phyloP scores from a whole-genome alignment of 164 flowering plant genomes.

The Paratinospora sagittata region DNA sequence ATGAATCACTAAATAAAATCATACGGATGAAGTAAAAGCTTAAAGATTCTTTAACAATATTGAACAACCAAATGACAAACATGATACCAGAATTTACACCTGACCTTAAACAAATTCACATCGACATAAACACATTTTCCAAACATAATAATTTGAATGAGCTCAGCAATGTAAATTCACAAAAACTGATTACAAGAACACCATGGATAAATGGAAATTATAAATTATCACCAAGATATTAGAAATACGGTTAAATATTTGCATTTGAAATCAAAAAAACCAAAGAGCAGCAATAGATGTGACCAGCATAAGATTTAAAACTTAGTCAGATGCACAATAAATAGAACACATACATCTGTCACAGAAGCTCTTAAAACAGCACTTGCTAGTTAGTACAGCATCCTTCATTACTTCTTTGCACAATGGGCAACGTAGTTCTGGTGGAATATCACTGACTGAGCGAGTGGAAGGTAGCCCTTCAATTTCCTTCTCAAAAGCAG shows the following conservation, averaged over 20 bases:
- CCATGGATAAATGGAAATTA: background rate
- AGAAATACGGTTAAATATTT: background rate
- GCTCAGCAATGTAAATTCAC: background rate
- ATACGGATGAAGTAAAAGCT: background rate
- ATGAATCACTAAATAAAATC: background rate
- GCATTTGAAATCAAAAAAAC: background rate
- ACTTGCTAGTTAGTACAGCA: slow-evolving; percentile 96
- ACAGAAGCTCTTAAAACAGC: slow-evolving; percentile 92
- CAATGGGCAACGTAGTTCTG: slow-evolving; percentile 85
- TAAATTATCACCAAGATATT: background rate
- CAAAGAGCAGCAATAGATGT: background rate
- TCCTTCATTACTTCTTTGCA: slow-evolving; percentile 98
- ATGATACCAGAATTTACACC: background rate
- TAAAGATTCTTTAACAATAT: background rate
- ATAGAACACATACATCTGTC: slow-evolving; percentile 66
- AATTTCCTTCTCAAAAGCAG: slow-evolving; percentile 93
- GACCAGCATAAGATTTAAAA: background rate
- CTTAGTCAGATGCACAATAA: background rate
- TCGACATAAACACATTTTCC: background rate
- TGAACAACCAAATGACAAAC: background rate
- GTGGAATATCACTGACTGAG: slow-evolving; percentile 74
- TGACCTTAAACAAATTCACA: background rate
- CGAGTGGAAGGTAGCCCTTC: slow-evolving; percentile 88
- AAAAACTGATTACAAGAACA: background rate
- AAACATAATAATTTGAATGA: background rate